These are phyloP conservation scores for Ramularia endophylla DNA, from an alignment of 2,329 filamentous ascomycete species.

Conservation along the genomic window DNA sequence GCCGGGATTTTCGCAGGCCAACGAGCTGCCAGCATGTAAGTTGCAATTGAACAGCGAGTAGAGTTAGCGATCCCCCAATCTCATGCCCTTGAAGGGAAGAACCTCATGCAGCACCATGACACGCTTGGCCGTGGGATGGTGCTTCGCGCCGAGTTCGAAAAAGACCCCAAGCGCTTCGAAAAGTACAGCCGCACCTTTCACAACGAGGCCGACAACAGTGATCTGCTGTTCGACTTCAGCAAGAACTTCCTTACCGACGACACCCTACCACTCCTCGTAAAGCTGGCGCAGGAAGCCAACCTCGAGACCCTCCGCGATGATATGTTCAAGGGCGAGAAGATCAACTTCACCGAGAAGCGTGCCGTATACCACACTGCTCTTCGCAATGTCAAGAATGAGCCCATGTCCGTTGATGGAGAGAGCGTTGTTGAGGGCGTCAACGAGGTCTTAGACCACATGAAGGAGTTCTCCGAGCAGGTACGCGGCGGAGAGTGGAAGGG, in stretches of 20 bases:
- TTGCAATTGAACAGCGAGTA: background rate
- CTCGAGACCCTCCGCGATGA: constrained; percentile 91
- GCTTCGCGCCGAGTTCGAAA: constrained; percentile 85
- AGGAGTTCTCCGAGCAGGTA: constrained; percentile 93
- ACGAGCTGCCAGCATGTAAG: constrained; percentile 73
- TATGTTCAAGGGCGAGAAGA: constrained; percentile 97
- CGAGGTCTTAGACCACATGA: constrained; percentile 90
- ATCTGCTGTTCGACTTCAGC: constrained; percentile 97
- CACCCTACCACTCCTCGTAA: constrained; percentile 76
- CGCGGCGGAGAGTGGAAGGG: constrained; percentile 96
- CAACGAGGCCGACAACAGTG: constrained; percentile 69
- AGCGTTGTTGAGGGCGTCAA: constrained; percentile 95
- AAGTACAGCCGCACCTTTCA: constrained; percentile 85
- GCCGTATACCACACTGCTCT: constrained; percentile 95
- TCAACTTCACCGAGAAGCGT: constrained; percentile 97
- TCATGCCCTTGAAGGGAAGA: constrained; percentile 39
- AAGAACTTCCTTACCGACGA: constrained; percentile 98
- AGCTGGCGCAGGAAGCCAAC: constrained; percentile 86
- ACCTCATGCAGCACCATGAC: constrained; percentile 86
- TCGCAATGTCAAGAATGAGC: constrained; percentile 80
- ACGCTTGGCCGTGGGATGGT: constrained; percentile 81
- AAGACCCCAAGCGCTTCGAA: constrained; percentile 80
- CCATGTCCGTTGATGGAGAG: constrained; percentile 77
- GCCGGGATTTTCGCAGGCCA: constrained; percentile 72
- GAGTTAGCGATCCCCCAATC: background rate